Base-by-base conservation (phyloP, 2,329 filamentous ascomycete species). In the Fusarium clavum region DNA sequence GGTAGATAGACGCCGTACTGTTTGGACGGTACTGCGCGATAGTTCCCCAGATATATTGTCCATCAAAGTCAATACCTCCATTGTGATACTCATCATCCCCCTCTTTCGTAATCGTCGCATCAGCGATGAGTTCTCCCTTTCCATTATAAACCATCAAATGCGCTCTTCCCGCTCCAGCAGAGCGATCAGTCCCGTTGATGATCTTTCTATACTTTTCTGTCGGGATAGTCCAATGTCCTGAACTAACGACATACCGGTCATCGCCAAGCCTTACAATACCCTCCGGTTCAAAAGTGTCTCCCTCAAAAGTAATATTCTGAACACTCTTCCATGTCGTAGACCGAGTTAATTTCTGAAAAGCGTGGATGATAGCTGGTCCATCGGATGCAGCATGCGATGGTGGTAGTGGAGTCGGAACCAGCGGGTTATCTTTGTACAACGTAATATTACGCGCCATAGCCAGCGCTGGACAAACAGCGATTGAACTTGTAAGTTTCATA, bases 151-250 rank as follows among this genome's bases (percentile, higher is more conserved):
- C 77, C 25, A 84, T 76, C 46, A 85, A 58, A 54, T 85, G 83
- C 10, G 80, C 80, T 51, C 83, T 84, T 0, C 84, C 83, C 5
- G 78, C 78, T 6, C 83, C 82, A 3, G 81, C 63, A 9, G 78
- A 81, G 25, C 83, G 79, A 67, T 87, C 85, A 4, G 84, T 87
- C 8, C 85, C 86, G 38, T 85, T 85, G 75, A 84, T 81, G 75
- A 83, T 83, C 68, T 79, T 77, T 27, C 77, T 72, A 67, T 81
- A 84, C 58, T 80, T 81, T 16, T 77, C 54, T 5, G 82, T 84
- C 1, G 74, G 74, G 24, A 75, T 70, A 6, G 78, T 83, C 69
- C 82, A 85, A 69, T 85, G 80, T 20, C 81, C 83, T 12, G 81
- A 79, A 24, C 80, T 81, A 41, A 86, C 77, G 62, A 85, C 77